Base-by-base conservation (phyloP, 2,329 filamentous ascomycete genomes). In the Dothideomycetes sp. region DNA sequence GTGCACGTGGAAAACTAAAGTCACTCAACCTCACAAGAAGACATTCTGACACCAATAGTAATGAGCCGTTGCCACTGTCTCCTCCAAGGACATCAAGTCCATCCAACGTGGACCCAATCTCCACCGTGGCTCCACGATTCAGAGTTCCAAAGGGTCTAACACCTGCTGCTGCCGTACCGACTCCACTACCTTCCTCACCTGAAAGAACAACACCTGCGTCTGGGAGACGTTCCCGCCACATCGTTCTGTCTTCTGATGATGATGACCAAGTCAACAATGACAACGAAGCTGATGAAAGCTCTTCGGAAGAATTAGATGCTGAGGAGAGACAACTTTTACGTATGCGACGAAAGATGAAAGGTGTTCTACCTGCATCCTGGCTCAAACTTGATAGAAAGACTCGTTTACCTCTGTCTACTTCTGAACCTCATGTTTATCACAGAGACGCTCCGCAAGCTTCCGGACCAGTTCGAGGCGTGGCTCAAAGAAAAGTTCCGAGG, bases 291-390 rank as follows among this genome's bases (percentile, higher is more conserved):
- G 47, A 41, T 10, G 45, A 9, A 3, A 44, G 28, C 48, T 40
- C 42, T 18, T 52, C 51, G 4, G 51, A 50, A 19, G 54, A 60
- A 15, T 50, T 55, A 4, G 58, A 61, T 29, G 49, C 54, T 5
- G 55, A 51, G 18, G 54, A 60, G 12, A 48, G 44, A 5, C 56
- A 52, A 9, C 41, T 68, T 10, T 50, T 49, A 30, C 49, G 55
- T 23, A 61, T 63, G 28, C 53, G 56, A 8, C 64, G 57, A 40
- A 61, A 59, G 25, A 70, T 70, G 33, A 65, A 56, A 52, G 67
- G 67, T 10, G 68, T 70, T 6, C 51, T 71, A 13, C 68, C 68
- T 18, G 68, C 68, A 20, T 70, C 68, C 1, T 70, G 67, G 65
- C 49, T 71, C 36, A 66, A 61, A 36, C 60, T 70, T 19, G 67